Percentiles rank a stretch among this genome's conserved stretches.
Conservation (phyloP, 2,329 filamentous ascomycete genomes). For the Thelonectria blattea region DNA sequence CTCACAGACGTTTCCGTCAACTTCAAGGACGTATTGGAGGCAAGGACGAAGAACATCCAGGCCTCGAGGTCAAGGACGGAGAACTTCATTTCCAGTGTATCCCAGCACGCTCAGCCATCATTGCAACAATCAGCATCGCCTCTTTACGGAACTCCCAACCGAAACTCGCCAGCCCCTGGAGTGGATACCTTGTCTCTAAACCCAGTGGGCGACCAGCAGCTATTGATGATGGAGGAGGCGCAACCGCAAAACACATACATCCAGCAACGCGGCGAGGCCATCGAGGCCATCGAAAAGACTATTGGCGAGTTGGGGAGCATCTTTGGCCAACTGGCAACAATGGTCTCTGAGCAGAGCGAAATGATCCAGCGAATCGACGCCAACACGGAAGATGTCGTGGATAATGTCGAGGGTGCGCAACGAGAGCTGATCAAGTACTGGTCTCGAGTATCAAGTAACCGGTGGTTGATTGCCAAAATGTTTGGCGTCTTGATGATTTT, state of each 20-base stretch:
- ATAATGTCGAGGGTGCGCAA: slow-evolving; percentile 97
- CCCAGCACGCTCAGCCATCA: slow-evolving; percentile 72
- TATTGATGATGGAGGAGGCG: slow-evolving; percentile 91
- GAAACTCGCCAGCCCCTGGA: slow-evolving; percentile 69
- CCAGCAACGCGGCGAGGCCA: slow-evolving; percentile 90
- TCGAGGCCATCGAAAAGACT: slow-evolving; percentile 94
- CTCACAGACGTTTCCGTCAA: slow-evolving; percentile 91
- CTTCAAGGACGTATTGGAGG: slow-evolving; percentile 97
- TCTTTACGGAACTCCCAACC: slow-evolving; percentile 79
- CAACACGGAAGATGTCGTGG: slow-evolving; percentile 96
- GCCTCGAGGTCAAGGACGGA: slow-evolving; percentile 90
- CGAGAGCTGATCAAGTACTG: slow-evolving; percentile 96
- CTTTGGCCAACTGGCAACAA: slow-evolving; percentile 91
- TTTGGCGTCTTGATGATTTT: slow-evolving; percentile 90
- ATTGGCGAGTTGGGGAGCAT: slow-evolving; percentile 90
- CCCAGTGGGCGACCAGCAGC: slow-evolving; percentile 80
- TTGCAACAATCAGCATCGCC: slow-evolving; percentile 81
- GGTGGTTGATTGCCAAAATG: slow-evolving; percentile 90
- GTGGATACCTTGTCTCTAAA: slow-evolving; percentile 84
- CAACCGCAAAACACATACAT: slow-evolving; percentile 88
- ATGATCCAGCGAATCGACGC: slow-evolving; percentile 98
- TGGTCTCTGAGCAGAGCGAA: slow-evolving; percentile 97
- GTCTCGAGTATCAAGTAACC: slow-evolving; percentile 90
- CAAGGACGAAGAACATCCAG: slow-evolving; percentile 97
- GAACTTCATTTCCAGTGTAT: slow-evolving; percentile 93